Evolutionary conservation across 176 grass and related monocot species (phyloP), one percentile per base, ranked within the genome.

Genomic region (Poa annua): DNA sequence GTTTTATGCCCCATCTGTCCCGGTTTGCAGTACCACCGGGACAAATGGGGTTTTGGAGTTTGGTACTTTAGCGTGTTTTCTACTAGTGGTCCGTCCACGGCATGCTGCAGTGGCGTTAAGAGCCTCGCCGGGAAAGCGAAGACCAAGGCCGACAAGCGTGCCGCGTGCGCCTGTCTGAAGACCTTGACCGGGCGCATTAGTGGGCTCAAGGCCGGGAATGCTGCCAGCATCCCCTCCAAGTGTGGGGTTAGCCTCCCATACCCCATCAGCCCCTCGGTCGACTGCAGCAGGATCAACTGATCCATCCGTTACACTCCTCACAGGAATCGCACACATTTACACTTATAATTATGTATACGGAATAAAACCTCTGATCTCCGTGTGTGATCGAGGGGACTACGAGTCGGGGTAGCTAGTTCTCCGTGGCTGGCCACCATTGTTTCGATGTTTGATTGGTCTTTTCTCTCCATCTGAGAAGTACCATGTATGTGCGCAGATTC

Each of bases 221-320:
- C 67, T 19, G 53, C 89, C 7, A 26, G 36, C 80, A 80, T 91
- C 75, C 85, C 89, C 0, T 45, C 80, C 75, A 80, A 84, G 85
- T 91, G 89, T 39, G 80, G 85, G 3, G 89, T 84, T 39, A 87
- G 29, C 55, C 7, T 90, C 66, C 80, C 80, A 0, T 91, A 87
- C 64, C 4, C 89, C 22, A 87, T 91, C 80, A 84, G 89, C 75
- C 8, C 75, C 66, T 84, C 89, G 59, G 80, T 77, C 34, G 66
- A 87, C 67, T 87, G 85, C 77, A 69, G 56, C 65, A 86, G 34
- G 74, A 26, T 74, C 45, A 29, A 26, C 45, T 74, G 71, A 74
- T 73, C 70, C 3, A 29, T 62, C 56, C 8, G 20, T 54, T 15
- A n/a, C n/a, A 62, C 59, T 15, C 11, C 24, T 26, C 10, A n/a